Evolutionary conservation across 176 grass and related monocot genomes (phyloP).

Genomic region (Musa acuminata): DNA sequence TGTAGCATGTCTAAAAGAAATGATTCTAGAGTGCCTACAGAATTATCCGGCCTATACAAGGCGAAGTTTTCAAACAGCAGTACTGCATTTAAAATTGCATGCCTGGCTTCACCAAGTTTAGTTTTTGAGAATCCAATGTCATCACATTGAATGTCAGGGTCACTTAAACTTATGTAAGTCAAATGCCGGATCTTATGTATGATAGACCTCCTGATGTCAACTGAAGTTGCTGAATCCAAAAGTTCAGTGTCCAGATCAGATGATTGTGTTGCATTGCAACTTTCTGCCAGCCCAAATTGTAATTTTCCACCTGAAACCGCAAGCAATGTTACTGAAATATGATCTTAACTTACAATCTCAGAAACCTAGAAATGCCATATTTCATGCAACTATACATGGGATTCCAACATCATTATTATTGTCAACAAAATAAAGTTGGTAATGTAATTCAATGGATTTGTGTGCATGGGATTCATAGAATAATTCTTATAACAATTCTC

Average conservation of each 20-base stretch:
- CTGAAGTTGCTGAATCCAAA: slow-evolving; percentile 5
- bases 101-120: slow-evolving; percentile 9
- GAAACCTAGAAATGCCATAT: background rate
- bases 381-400: too few relatives aligned
- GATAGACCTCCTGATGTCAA: background rate
- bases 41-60: background rate
- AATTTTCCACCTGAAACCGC: slow-evolving; percentile 13
- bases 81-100: slow-evolving; percentile 37
- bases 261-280: slow-evolving; percentile 9
- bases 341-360: background rate
- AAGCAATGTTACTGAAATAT: background rate
- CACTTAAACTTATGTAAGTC: background rate
- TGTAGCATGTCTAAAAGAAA: slow-evolving; percentile 38
- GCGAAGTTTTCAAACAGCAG: slow-evolving; percentile 45
- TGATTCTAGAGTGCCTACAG: slow-evolving; percentile 10
- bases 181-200: slow-evolving; percentile 13
- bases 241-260: background rate
- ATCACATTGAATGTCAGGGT: background rate
- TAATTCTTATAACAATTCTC: too few relatives aligned
- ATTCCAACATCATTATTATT: too few relatives aligned
- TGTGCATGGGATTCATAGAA: too few relatives aligned
- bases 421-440: too few relatives aligned
- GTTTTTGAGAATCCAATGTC: slow-evolving; percentile 13
- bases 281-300: slow-evolving; percentile 8
- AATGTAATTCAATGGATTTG: too few relatives aligned